These are phyloP conservation scores for Cyclostephanos invisitatus DNA, from an alignment of 108 stramenopile species.

Conservation along the genomic window DNA sequence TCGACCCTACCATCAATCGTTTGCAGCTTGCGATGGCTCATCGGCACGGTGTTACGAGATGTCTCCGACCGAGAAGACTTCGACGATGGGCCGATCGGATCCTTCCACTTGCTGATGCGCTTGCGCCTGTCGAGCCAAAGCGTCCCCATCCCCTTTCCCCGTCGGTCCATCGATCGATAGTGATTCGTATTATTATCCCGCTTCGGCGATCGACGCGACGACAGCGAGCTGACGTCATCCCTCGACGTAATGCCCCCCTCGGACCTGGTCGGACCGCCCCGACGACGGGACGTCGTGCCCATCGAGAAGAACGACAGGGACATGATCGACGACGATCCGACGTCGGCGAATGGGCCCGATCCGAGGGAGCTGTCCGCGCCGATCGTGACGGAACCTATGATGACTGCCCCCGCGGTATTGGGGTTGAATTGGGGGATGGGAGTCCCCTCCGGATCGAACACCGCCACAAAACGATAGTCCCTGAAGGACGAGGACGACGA, in stretches of 20 bases:
- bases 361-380: slow-evolving; percentile 38
- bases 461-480: slow-evolving; percentile 38
- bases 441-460: slow-evolving; percentile 21
- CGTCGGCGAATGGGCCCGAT: slow-evolving; percentile 26
- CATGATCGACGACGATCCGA: slow-evolving; percentile 7
- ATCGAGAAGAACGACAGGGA: slow-evolving; percentile 13
- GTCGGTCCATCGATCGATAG: neutral
- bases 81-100: neutral
- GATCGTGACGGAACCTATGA: slow-evolving; percentile 44
- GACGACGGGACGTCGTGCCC: slow-evolving; percentile 6
- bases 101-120: neutral
- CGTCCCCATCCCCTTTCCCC: neutral
- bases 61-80: neutral
- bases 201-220: slow-evolving; percentile 18
- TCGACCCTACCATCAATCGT: slow-evolving; percentile 5
- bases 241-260: slow-evolving; percentile 15
- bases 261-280: neutral
- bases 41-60: slow-evolving; percentile 27
- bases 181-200: neutral
- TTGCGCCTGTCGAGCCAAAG: slow-evolving; percentile 1
- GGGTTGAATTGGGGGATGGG: slow-evolving; percentile 46
- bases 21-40: slow-evolving; percentile 11
- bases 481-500: slow-evolving; percentile 35
- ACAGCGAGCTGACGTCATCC: slow-evolving; percentile 31
- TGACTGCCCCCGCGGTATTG: slow-evolving; percentile 25